Conservation (phyloP, 2,329 filamentous ascomycete genomes). For the Fusarium longipes region DNA sequence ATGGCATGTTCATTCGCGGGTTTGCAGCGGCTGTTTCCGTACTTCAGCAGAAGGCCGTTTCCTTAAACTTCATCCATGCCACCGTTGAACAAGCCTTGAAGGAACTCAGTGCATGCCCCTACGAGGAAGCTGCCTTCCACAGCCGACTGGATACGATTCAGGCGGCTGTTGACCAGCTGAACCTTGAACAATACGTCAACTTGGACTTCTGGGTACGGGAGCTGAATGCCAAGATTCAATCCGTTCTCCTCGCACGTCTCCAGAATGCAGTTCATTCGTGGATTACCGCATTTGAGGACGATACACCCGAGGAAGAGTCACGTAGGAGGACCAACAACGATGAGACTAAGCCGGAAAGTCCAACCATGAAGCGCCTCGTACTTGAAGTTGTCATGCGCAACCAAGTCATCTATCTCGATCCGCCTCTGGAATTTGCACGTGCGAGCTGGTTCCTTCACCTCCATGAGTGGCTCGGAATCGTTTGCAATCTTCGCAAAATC, state of each 20-base stretch:
- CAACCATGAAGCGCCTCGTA: slow-evolving; percentile 77
- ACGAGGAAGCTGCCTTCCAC: slow-evolving; percentile 82
- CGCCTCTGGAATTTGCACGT: slow-evolving; percentile 89
- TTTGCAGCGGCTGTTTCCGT: slow-evolving; percentile 89
- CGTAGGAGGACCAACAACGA: slow-evolving; percentile 63
- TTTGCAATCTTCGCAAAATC: slow-evolving; percentile 93
- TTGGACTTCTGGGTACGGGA: slow-evolving; percentile 88
- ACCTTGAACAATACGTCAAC: slow-evolving; percentile 95
- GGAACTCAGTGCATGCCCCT: slow-evolving; percentile 86
- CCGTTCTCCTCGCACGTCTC: slow-evolving; percentile 83
- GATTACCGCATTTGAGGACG: slow-evolving; percentile 85
- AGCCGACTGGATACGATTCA: slow-evolving; percentile 87
- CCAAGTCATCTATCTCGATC: slow-evolving; percentile 96
- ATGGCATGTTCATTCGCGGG: slow-evolving; percentile 95
- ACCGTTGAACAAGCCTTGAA: slow-evolving; percentile 82
- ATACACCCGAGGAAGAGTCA: slow-evolving; percentile 62
- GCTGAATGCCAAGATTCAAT: slow-evolving; percentile 87
- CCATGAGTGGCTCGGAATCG: slow-evolving; percentile 91
- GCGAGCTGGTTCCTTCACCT: slow-evolving; percentile 94
- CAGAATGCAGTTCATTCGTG: slow-evolving; percentile 85
- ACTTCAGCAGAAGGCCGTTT: slow-evolving; percentile 86
- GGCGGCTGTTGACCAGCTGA: slow-evolving; percentile 92
- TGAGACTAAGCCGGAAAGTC: slow-evolving; percentile 62
- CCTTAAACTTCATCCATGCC: slow-evolving; percentile 81
- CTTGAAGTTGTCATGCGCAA: slow-evolving; percentile 98